A percentile compares a stretch with the other conserved stretches of the same genome.
Evolutionary conservation across 352 stramenopile species (phyloP).

Genomic region (Phytophthora rubi): DNA sequence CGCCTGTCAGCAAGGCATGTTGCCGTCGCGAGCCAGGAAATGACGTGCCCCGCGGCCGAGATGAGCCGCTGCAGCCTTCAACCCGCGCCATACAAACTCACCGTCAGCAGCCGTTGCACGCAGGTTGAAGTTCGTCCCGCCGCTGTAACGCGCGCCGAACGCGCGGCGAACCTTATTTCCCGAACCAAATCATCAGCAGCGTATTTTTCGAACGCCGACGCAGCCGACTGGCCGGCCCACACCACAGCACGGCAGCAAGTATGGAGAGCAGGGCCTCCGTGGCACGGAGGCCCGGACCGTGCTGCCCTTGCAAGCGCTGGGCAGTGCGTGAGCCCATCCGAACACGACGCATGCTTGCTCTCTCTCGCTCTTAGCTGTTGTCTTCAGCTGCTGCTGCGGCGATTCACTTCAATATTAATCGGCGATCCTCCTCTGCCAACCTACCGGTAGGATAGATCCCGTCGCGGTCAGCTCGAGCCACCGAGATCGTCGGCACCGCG

Average conservation of each 20-base stretch:
- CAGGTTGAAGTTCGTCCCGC: not conserved
- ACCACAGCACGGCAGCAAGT: not conserved
- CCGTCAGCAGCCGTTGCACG: not conserved
- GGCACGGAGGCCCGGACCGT: not conserved
- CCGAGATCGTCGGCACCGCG: not conserved
- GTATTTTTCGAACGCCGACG: not conserved
- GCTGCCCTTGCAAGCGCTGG: not conserved
- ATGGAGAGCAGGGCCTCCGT: not conserved
- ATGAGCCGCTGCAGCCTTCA: not conserved
- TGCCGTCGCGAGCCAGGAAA: slow-evolving; percentile 2
- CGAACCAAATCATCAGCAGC: slow-evolving; percentile 3
- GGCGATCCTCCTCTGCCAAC: too few relatives aligned
- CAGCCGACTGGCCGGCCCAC: not conserved
- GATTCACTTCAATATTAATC: too few relatives aligned
- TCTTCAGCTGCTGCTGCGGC: not conserved
- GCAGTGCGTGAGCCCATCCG: not conserved
- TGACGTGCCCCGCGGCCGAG: not conserved
- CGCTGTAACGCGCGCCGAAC: not conserved
- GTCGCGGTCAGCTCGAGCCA: not conserved
- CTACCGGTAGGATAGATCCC: too few relatives aligned
- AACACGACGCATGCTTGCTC: not conserved
- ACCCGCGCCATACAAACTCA: slow-evolving; percentile 1
- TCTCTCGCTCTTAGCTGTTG: not conserved
- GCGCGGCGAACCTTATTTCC: slow-evolving; percentile 1
- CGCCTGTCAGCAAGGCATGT: not conserved